phyloP scores from a whole-genome alignment of 2,329 filamentous ascomycete genomes.

The Penicillium corylophilum region DNA sequence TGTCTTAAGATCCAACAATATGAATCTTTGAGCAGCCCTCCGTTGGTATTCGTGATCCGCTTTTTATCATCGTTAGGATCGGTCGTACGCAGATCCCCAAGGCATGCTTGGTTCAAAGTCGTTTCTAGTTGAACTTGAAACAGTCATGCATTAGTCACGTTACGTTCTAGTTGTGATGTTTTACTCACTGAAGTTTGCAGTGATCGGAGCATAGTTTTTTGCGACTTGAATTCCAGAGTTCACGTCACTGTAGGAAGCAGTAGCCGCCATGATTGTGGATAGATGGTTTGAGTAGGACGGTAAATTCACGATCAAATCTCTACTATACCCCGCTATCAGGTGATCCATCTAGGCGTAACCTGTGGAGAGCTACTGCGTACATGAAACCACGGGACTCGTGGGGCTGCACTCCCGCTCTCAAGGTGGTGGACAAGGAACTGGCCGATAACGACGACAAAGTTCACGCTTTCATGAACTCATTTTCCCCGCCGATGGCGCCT shows the following conservation, averaged over 20 bases:
- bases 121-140: neutral
- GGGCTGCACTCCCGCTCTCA: neutral
- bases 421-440: neutral
- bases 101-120: neutral
- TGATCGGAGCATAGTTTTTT: neutral
- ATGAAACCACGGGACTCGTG: neutral
- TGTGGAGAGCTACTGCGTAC: too few species aligned
- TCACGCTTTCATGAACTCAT: neutral
- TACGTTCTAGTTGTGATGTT: neutral
- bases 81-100: neutral
- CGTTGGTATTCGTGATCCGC: slow-evolving; percentile 23
- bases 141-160: neutral
- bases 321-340: neutral
- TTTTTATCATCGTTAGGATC: slow-evolving; percentile 22
- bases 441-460: neutral
- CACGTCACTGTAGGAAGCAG: neutral
- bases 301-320: neutral
- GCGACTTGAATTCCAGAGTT: neutral
- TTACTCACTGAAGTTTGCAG: neutral
- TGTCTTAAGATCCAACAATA: slow-evolving; percentile 25
- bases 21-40: slow-evolving; percentile 15
- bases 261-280: neutral
- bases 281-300: neutral
- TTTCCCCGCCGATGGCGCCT: neutral
- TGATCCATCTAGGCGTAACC: neutral